Base-by-base conservation (phyloP, 441 rosid genomes). In the Aquilaria agallochum region DNA sequence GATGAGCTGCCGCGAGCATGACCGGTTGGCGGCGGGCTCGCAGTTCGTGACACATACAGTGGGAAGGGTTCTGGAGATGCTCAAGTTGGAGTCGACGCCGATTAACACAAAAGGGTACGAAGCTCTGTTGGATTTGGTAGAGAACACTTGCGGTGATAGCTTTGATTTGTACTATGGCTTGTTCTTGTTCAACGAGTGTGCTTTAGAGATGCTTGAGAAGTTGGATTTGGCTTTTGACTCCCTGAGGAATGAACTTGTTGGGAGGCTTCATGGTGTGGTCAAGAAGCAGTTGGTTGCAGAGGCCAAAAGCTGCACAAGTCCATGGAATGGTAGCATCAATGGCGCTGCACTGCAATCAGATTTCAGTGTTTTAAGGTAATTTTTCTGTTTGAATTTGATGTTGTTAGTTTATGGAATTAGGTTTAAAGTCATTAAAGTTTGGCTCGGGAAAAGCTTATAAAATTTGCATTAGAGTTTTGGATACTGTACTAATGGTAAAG, bases 101-200 rank as follows among this genome's bases (percentile, higher is more conserved):
- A 77, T 80, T 33, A 77, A 77, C 66, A 77, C 84, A 5, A 80
- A 64, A 70, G 82, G 84, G 50, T 80, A 74, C 32, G 84, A 74
- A 70, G 73, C 73, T 48, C 59, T 80, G 72, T 66, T 80, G 61
- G 69, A 77, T 70, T 65, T 80, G 65, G 84, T 80, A 59, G 81
- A 72, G 62, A 77, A 74, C 57, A 80, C 84, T 0, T 51, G 59
- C 1, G 79, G 79, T 30, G 93, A 87, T 74, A 87, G 93, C 54
- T 87, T 87, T 44, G 93, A 86, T 73, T 54, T 87, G 80, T 87
- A 77, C 55, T 87, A 84, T 53, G 90, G 88, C 15, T 67, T 84
- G 75, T 84, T 87, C 65, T 34, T 87, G 68, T 82, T 76, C 55
- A 87, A 87, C 65, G 65, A 68, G 63, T 84, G 82, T 54, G 78